phyloP scores from a whole-genome alignment of 2,329 filamentous ascomycete genomes.

The Decorospora gaudefroyi region DNA sequence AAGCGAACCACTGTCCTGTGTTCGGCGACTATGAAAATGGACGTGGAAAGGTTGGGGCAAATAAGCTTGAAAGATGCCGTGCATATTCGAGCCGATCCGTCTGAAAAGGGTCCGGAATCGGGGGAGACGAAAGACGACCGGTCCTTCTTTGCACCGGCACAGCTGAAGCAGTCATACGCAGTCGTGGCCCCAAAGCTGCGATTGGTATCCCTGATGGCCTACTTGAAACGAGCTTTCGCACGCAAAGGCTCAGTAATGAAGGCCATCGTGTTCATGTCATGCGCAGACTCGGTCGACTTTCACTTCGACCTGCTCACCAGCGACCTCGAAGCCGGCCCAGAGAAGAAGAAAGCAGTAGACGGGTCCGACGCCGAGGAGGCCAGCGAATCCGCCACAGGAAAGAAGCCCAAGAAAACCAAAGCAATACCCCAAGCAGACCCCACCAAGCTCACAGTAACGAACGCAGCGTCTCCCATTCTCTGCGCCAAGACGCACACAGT shows the following conservation, averaged over 20 bases:
- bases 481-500: conserved; percentile 77
- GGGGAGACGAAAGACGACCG: conserved; percentile 53
- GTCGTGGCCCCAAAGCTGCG: conserved; percentile 88
- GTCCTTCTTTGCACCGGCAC: conserved; percentile 80
- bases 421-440: conserved; percentile 49
- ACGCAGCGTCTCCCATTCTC: conserved; percentile 71
- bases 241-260: conserved; percentile 93
- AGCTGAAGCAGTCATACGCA: conserved; percentile 89
- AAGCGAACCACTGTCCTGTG: conserved; percentile 86
- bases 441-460: conserved; percentile 57
- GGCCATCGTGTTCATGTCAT: conserved; percentile 94
- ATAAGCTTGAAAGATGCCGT: conserved; percentile 93
- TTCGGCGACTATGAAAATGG: conserved; percentile 97
- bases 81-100: conserved; percentile 73
- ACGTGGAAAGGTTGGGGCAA: conserved; percentile 89
- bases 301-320: conserved; percentile 81
- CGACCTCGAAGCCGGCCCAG: conserved; percentile 40
- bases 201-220: conserved; percentile 81
- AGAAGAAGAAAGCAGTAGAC: conserved; percentile 29
- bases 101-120: conserved; percentile 57
- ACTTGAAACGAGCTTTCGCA: conserved; percentile 85
- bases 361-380: conserved; percentile 32
- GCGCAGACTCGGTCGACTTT: conserved; percentile 95
- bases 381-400: conserved; percentile 14
- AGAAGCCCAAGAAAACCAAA: conserved; percentile 44